Base-by-base conservation (phyloP, 306 rosid genomes). In the Hippophae gyantsensis region DNA sequence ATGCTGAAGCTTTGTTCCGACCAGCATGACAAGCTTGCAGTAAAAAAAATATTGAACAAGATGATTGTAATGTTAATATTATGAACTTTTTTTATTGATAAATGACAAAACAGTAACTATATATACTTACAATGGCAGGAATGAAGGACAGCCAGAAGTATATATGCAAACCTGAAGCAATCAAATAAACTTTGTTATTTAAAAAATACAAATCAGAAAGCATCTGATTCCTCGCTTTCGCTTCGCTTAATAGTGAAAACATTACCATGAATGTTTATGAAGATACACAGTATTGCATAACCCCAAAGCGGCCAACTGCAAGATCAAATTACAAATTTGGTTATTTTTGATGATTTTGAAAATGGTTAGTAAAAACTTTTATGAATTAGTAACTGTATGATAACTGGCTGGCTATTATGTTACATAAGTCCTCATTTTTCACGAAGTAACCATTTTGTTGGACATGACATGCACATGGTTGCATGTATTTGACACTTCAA, bases 81-180 rank as follows among this genome's bases (percentile, higher is more conserved):
- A 48, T 51, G 7, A 7, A 14, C 53, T 55, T 10, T 5, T 7
- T 63, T 63, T 43, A 45, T 9, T 10, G 10, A 26, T 53, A 18
- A 54, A 61, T 58, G 54, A 48, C 44, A 63, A 3, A 23, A 64
- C 49, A 69, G 53, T 13, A 64, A 53, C 48, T 56, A 61, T 63
- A 76, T 56, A 61, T 63, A 76, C 93, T 76, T 84, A 92, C 96
- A 70, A 86, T 76, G 60, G 86, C 96, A 43, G 98, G 98, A 76
- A 92, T 87, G 70, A 92, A 92, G 62, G 96, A 92, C 69, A 92
- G 78, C 98, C 98, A 92, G 79, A 92, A 85, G 84, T 92, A 92
- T 68, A 87, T 81, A 65, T 92, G 79, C 61, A 85, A 70, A 65
- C 98, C 98, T 87, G 83, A 62, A 78, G 60, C 13, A 70, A 74